Base-by-base conservation (phyloP, 2,329 filamentous ascomycete genomes). In the Penicillium freii region DNA sequence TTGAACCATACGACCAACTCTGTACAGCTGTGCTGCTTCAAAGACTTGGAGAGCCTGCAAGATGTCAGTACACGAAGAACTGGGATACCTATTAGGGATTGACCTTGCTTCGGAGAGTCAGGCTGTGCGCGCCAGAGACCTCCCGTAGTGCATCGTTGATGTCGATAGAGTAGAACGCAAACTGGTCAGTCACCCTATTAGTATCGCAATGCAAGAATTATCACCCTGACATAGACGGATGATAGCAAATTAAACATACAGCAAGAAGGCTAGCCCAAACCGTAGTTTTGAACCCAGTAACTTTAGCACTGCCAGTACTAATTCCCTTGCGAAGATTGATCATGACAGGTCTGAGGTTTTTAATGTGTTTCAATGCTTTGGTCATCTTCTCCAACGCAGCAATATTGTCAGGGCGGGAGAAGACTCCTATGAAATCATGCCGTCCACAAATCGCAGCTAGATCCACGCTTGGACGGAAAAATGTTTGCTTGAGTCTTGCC, bases 381-480 rank as follows among this genome's bases (percentile, higher is more conserved):
- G 80, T 78, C 2, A 94, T 78, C 7, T 78, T 78, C 0, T 80
- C 75, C 7, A 90, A 66, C 0, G 76, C 69, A 3, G 82, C 77
- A 4, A 78, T 71, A 68, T 96, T 96, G 4, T 90, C 87, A 0
- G 87, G 82, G 5, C 81, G 81, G 1, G 90, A 73, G 29, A 97
- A 82, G 1, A 86, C 77, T 5, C 80, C 76, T 51, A 96, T 87
- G 1, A 88, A 86, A 23, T 82, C 78, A 55, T 96, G 87, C 27
- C 93, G 85, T 69, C 89, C 84, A 3, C 80, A 77, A 62, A 99
- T 94, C 5, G 87, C 67, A 0, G 80, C 73, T 0, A 90, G 69
- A 58, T 94, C 83, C 27, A 87, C 78, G 31, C 86, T 90, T 23
- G 94, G 94, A 0, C 89, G 86, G 8, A 97, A 77, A 63, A 99